Base-by-base conservation (phyloP, 164 flowering plant species). In the Paratinospora sagittata region DNA sequence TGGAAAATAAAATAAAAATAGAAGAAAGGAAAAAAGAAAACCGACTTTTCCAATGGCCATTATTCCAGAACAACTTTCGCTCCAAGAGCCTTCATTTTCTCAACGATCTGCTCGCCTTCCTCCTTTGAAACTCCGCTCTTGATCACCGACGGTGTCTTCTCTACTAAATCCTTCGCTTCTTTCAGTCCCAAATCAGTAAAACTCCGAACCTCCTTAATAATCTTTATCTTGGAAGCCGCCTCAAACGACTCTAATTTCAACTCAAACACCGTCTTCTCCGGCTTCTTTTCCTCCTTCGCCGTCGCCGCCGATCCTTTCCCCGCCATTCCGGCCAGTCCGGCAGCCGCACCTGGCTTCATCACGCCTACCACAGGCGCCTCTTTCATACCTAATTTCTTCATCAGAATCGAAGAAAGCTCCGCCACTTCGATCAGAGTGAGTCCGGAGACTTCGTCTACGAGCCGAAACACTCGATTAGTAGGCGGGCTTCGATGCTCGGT, bases 401-500 rank as follows among this genome's bases (percentile, higher is more conserved):
- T 89, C 78, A 94, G 27, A 68, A 94, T 84, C 1, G 81, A 37
- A 2, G 89, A 84, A 16, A 92, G 76, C 74, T 87, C 89, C 0
- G 88, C 74, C 8, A 80, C 74, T 77, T 94, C 95, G 6, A 75
- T 33, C 65, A 94, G 65, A 2, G 93, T 90, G 30, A 94, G 89
- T 3, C 83, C 80, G 0, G 97, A 66, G 2, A 92, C 70, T 74
- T 94, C 97, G 69, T 94, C 97, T 2, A 92, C 98, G 5, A 94
- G 91, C 82, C 89, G 73, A 70, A 88, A 90, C 1, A 94, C 97
- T 14, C 97, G 84, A 12, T 81, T 90, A 0, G 93, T 82, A 6
- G 98, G 98, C 47, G 97, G 98, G 73, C 95, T 88, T 2, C 97
- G 92, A 71, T 92, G 96, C 73, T 87, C 85, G 0, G 93, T 83